Percentiles rank a stretch among this genome's conserved stretches.
Conservation (phyloP, 352 stramenopile genomes). For the Globisporangium cederbergense region DNA sequence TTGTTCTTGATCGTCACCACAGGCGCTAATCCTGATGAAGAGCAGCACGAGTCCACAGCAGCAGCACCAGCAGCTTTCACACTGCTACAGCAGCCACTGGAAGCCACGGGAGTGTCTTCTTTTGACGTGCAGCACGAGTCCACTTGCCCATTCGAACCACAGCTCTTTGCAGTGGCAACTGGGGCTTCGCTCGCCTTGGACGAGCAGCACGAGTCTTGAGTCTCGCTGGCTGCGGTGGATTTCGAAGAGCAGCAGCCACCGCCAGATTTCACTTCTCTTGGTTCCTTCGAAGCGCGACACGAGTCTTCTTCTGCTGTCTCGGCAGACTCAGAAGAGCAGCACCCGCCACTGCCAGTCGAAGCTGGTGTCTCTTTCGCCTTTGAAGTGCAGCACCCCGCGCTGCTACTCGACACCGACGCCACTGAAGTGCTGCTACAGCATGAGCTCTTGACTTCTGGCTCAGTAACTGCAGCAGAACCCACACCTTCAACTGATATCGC, state of each 20-base stretch:
- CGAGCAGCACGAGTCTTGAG: conserved; percentile 1
- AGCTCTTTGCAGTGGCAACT: neutral
- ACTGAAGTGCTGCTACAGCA: conserved; percentile 6
- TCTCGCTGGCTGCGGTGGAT: neutral
- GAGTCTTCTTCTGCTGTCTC: conserved; percentile 1
- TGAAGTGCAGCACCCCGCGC: conserved; percentile 14
- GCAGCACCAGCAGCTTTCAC: neutral
- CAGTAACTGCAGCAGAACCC: neutral
- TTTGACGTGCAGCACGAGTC: conserved; percentile 13
- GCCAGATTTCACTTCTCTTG: neutral
- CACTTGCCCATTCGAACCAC: neutral
- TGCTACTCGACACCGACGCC: too few species aligned
- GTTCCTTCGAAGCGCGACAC: conserved; percentile 6
- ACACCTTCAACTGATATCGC: neutral
- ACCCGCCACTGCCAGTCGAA: neutral
- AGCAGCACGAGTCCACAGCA: conserved; percentile 11
- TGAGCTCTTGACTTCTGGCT: neutral
- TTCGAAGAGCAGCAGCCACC: neutral
- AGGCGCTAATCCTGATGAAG: neutral
- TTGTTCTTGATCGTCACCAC: neutral
- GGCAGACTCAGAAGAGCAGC: neutral
- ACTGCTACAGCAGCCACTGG: conserved; percentile 2
- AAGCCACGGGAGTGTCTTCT: neutral
- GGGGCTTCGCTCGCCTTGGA: neutral
- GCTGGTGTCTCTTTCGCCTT: conserved; percentile 11